Evolutionary conservation across 2,329 filamentous ascomycete species (phyloP), one percentile per base, ranked within the genome.

Genomic region (Coniochaeta sp.): DNA sequence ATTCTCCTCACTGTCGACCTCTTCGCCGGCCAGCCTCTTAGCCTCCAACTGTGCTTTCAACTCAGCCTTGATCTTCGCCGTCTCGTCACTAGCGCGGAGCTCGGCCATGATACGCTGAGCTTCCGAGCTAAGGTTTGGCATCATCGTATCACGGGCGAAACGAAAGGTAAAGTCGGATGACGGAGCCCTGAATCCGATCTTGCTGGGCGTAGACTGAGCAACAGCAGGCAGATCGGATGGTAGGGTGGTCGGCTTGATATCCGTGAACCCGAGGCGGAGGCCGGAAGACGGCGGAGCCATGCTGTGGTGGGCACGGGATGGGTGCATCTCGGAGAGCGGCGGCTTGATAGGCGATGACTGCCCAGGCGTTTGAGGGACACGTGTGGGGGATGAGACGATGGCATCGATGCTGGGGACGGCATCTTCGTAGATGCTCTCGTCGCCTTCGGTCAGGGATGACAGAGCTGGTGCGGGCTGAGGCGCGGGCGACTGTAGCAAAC

Each of bases 311-410:
- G 83, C 81, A 64, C 87, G 88, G 72, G 87, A 88, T 8, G 92
- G 92, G 65, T 96, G 91, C 91, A 96, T 96, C 66, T 96, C 91
- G 54, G 85, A 82, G 57, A 78, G 78, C 47, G 86, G 74, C 22
- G 89, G 87, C 71, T 87, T 86, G 58, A 86, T 72, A 6, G 83
- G 78, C 4, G 83, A 82, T 13, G 77, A 79, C 33, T 81, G 81
- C 35, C 75, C 77, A 5, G 90, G 90, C 1, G 87, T 86, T 60
- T 66, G 58, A 48, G 72, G 63, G n/a, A n/a, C n/a, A n/a, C n/a
- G n/a, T 53, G 60, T 55, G 8, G 69, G 64, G 24, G 70, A 71
- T 18, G 71, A 69, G 53, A 64, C 62, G 49, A 62, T 58, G 16
- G 63, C 57, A 60, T 68, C 57, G 47, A 61, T 55, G 52, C 60